These are phyloP conservation scores for Lotmaria passim DNA, from an alignment of 208 protist species.

Conservation along the genomic window DNA sequence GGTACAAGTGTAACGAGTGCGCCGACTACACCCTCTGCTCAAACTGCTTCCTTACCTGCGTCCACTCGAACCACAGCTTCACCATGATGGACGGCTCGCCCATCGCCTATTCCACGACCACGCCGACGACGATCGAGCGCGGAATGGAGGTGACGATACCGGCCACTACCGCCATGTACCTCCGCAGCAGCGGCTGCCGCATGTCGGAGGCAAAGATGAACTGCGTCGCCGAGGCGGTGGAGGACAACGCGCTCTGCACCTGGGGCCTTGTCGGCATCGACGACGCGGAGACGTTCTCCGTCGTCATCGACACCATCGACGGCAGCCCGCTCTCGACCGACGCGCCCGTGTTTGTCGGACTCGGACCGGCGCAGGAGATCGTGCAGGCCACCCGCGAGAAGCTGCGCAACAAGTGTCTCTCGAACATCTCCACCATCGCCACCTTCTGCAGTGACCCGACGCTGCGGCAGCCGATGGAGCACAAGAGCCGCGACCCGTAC, in stretches of 20 bases:
- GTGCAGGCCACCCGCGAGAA: conserved; percentile 68
- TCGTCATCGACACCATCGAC: conserved; percentile 69
- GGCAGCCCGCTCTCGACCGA: conserved; percentile 54
- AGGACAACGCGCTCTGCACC: conserved; percentile 74
- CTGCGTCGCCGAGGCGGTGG: conserved; percentile 70
- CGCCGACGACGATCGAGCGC: conserved; percentile 41
- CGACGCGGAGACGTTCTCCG: conserved; percentile 53
- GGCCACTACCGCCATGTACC: conserved; percentile 65
- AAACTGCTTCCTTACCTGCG: conserved; percentile 75
- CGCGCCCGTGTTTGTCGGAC: conserved; percentile 75
- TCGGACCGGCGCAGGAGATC: conserved; percentile 67
- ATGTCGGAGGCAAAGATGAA: conserved; percentile 76
- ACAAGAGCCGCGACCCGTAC: conserved; percentile 60
- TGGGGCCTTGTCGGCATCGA: conserved; percentile 77
- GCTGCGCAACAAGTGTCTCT: conserved; percentile 65
- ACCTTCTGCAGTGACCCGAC: conserved; percentile 82
- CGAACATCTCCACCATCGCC: conserved; percentile 33
- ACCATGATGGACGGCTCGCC: conserved; percentile 75
- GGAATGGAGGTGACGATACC: conserved; percentile 84
- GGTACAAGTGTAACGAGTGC: conserved; percentile 93
- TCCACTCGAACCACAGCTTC: conserved; percentile 89
- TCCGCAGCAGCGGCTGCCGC: conserved; percentile 79
- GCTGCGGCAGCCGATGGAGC: conserved; percentile 56
- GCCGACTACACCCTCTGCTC: conserved; percentile 87
- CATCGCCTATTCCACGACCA: conserved; percentile 60